These are phyloP conservation scores for Inonotus hispidus DNA, from an alignment of 1,284 basidiomycete species.

Conservation along the genomic window DNA sequence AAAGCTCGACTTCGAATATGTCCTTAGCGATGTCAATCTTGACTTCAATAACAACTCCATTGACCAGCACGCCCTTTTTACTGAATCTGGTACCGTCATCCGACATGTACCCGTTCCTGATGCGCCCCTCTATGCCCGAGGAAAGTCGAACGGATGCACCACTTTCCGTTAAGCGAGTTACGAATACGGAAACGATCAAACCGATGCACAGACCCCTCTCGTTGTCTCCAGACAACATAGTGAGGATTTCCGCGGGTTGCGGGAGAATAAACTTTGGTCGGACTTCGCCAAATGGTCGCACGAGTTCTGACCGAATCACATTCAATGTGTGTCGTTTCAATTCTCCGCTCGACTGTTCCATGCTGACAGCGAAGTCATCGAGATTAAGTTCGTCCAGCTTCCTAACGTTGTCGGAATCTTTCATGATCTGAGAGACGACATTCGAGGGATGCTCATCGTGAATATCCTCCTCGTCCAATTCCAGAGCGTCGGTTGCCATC, in stretches of 20 bases:
- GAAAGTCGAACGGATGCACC: constrained; percentile 72
- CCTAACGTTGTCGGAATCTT: constrained; percentile 71
- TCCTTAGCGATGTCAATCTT: constrained; percentile 60
- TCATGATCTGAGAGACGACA: constrained; percentile 82
- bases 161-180: constrained; percentile 53
- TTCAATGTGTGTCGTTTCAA: constrained; percentile 86
- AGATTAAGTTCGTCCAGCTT: constrained; percentile 91
- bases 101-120: constrained; percentile 62
- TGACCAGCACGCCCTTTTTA: constrained; percentile 74
- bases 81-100: constrained; percentile 44
- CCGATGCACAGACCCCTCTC: constrained; percentile 72
- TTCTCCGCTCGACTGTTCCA: constrained; percentile 78
- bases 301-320: constrained; percentile 86
- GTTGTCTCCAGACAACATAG: constrained; percentile 96
- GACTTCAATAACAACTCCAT: constrained; percentile 75
- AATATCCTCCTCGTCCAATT: constrained; percentile 92
- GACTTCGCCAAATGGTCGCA: constrained; percentile 79
- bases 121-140: constrained; percentile 87
- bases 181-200: constrained; percentile 79
- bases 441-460: constrained; percentile 87
- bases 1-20: constrained; percentile 71
- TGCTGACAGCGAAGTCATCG: constrained; percentile 94
- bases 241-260: constrained; percentile 77
- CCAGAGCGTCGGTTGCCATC: constrained; percentile 97
- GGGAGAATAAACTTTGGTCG: constrained; percentile 69